Base-by-base conservation (phyloP, 176 grass and related monocot species). In the Oryza nivara region DNA sequence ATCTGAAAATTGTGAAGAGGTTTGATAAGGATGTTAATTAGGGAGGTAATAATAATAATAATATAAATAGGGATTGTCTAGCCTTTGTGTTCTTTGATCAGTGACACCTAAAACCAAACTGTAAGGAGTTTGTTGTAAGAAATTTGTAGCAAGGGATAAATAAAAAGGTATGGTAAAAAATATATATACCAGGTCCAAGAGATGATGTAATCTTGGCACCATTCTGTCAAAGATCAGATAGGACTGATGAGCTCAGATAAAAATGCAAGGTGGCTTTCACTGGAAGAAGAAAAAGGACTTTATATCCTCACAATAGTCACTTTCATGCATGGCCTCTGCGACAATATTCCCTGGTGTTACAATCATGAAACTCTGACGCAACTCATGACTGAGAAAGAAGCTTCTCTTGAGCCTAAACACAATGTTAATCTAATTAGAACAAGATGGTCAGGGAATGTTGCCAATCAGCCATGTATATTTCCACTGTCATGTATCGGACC, bases 61-160 rank as follows among this genome's bases (percentile, higher is more conserved):
- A 41, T 41, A 41, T 41, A 6, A 4, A 2, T 76, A 89, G 71
- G 70, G 75, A 49, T 80, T 75, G 49, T 75, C 22, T 90, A 87
- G 89, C 46, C 63, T 80, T 76, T 74, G 74, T 23, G 79, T 68
- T 90, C 47, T 83, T 49, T 82, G 4, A 64, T 77, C 67, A 9
- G 75, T 74, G 75, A 73, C 68, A 60, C 28, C 73, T 81, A 67
- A 67, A 28, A 36, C 23, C 15, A 80, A 78, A 69, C 38, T 61
- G 80, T 65, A 69, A 67, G 9, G n/a, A 82, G 76, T 28, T 67
- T 64, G 40, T 86, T 83, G 88, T 90, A 79, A 86, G 84, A 86
- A 90, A 86, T 78, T 4, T 10, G 73, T 78, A 79, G 74, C 70
- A 80, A 91, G 80, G 80, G 65, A 58, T 80, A 87, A 89, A 83